Evolutionary conservation across 2,329 filamentous ascomycete genomes (phyloP).

Genomic region (Incumbomyces delicatus): DNA sequence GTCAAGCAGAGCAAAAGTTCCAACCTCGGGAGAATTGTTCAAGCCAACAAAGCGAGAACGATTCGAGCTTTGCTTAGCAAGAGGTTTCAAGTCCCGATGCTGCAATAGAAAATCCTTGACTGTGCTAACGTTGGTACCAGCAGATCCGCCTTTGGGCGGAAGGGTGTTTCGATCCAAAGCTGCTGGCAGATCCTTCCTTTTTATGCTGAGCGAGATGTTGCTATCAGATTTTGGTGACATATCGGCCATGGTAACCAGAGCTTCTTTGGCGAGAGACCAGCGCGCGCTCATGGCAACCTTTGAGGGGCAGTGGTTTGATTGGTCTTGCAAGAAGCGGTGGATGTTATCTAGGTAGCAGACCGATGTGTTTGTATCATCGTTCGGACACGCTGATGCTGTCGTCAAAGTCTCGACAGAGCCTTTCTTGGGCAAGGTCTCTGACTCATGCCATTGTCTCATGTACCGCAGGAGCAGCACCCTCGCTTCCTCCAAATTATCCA

Average conservation of each 20-base stretch:
- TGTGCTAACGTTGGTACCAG: slow-evolving; percentile 4
- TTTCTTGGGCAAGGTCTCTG: slow-evolving; percentile 7
- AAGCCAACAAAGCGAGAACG: slow-evolving; percentile 41
- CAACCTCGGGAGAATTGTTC: slow-evolving; percentile 32
- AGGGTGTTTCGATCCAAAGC: slow-evolving; percentile 11
- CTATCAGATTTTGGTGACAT: slow-evolving; percentile 13
- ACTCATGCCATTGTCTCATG: slow-evolving; percentile 28
- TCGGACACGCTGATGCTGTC: slow-evolving; percentile 6
- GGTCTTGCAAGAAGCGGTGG: slow-evolving; percentile 32
- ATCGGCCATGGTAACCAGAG: slow-evolving; percentile 21
- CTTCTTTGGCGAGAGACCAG: slow-evolving; percentile 17
- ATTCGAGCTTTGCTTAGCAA: slow-evolving; percentile 37
- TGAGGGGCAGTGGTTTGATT: slow-evolving; percentile 15
- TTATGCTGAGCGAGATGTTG: slow-evolving; percentile 11
- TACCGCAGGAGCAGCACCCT: slow-evolving; percentile 43
- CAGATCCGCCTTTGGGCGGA: slow-evolving; percentile 3
- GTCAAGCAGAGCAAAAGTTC: slow-evolving; percentile 42
- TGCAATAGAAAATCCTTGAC: slow-evolving; percentile 31
- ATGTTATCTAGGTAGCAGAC: slow-evolving; percentile 35
- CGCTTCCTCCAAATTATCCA: slow-evolving; percentile 45
- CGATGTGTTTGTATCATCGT: slow-evolving; percentile 30
- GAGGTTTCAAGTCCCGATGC: slow-evolving; percentile 35
- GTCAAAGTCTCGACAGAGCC: slow-evolving; percentile 19
- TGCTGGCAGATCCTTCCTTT: slow-evolving; percentile 13
- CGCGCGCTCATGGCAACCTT: slow-evolving; percentile 19